Evolutionary conservation across 352 stramenopile genomes (phyloP), one percentile per base, ranked within the genome.

Genomic region (Phytophthora fragariaefolia): DNA sequence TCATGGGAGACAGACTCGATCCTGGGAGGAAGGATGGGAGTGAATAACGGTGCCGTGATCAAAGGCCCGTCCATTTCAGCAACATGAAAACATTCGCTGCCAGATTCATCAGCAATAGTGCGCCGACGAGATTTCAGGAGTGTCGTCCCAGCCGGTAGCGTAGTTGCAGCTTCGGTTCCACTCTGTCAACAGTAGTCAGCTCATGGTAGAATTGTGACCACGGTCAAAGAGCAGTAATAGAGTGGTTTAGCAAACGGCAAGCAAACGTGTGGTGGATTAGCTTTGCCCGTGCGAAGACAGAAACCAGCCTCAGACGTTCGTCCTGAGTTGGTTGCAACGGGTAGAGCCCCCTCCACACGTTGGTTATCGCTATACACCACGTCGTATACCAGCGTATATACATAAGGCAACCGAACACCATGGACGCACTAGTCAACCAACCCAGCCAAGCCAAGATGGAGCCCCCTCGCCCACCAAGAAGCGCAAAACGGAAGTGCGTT

Each of bases 1-100:
- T 51, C 52, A 5, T 42, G 53, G 5, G 53, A 61, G 6, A 61
- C 45, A 26, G 38, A 45, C 23, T 52, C 20, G n/a, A 61, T 61
- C 27, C 27, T 45, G 9, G 53, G 53, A 1, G 53, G 40, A 3
- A 55, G 24, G 4, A 42, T 38, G 6, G 48, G 27, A 38, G 30
- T 26, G n/a, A 55, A 43, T n/a, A n/a, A n/a, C n/a, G n/a, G n/a
- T n/a, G n/a, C n/a, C n/a, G n/a, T n/a, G n/a, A n/a, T n/a, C n/a
- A n/a, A n/a, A n/a, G n/a, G n/a, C n/a, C n/a, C n/a, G n/a, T n/a
- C n/a, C n/a, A n/a, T n/a, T n/a, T n/a, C n/a, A n/a, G n/a, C n/a
- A n/a, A n/a, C n/a, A n/a, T n/a, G n/a, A n/a, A n/a, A n/a, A n/a
- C n/a, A n/a, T n/a, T n/a, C n/a, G n/a, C n/a, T n/a, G n/a, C n/a